phyloP scores from a whole-genome alignment of 257 asterid species.

The Striga asiatica region DNA sequence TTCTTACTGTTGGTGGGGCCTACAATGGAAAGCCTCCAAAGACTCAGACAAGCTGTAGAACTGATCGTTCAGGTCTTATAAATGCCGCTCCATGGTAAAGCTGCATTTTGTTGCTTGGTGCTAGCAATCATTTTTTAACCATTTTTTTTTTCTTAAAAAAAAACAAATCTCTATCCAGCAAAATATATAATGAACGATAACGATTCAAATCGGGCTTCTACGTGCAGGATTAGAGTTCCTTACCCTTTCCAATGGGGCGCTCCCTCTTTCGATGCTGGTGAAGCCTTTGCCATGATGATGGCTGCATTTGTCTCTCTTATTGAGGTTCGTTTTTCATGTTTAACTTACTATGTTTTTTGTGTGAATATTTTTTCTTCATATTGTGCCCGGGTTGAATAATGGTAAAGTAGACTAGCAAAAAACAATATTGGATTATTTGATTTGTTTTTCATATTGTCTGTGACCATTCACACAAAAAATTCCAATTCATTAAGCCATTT shows the following conservation, averaged over 20 bases:
- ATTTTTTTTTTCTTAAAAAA: too few relatives aligned
- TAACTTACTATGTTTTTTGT: neutral
- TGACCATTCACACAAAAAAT: too few relatives aligned
- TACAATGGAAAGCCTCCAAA: slow-evolving; percentile 34
- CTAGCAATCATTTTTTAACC: too few relatives aligned
- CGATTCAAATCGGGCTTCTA: too few relatives aligned
- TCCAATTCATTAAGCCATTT: neutral
- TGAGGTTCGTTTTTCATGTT: slow-evolving; percentile 45
- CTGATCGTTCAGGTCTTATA: slow-evolving; percentile 90
- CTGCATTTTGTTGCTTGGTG: neutral
- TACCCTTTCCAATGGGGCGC: slow-evolving; percentile 94
- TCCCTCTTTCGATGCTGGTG: slow-evolving; percentile 95
- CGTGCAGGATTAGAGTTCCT: slow-evolving; percentile 69
- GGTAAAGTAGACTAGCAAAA: too few relatives aligned
- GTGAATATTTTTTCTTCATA: neutral
- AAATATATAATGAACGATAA: too few relatives aligned
- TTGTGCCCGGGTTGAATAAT: neutral
- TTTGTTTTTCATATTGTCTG: neutral
- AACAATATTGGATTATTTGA: too few relatives aligned
- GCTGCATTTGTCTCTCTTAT: slow-evolving; percentile 86
- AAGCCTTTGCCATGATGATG: slow-evolving; percentile 93
- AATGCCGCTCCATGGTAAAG: slow-evolving; percentile 74
- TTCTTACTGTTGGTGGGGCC: slow-evolving; percentile 68
- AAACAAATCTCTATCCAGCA: too few relatives aligned
- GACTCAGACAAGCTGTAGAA: slow-evolving; percentile 61